Evolutionary conservation across 148 eudicot species (phyloP).

Genomic region (Arctostaphylos glauca): DNA sequence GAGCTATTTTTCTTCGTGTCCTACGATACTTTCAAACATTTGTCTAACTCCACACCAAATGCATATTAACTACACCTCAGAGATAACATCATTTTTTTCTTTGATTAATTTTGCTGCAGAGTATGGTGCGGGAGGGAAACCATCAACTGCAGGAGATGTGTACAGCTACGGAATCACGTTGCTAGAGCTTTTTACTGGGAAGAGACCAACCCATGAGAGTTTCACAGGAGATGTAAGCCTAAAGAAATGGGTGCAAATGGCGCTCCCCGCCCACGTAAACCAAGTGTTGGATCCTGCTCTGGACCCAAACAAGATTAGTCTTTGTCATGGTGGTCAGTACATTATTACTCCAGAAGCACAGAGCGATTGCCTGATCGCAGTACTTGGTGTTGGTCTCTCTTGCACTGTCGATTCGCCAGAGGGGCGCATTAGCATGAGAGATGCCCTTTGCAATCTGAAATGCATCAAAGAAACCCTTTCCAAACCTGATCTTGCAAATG

Average conservation of each 20-base stretch:
- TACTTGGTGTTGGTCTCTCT: slow-evolving; percentile 45
- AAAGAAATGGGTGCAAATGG: slow-evolving; percentile 38
- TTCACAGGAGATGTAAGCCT: slow-evolving; percentile 35
- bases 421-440: slow-evolving; percentile 38
- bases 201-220: slow-evolving; percentile 39
- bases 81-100: background rate
- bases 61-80: background rate
- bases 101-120: slow-evolving; percentile 27
- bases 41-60: background rate
- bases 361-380: slow-evolving; percentile 14
- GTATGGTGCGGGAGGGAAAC: slow-evolving; percentile 47
- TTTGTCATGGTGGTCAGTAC: background rate
- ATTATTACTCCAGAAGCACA: slow-evolving; percentile 3
- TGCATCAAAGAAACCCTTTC: slow-evolving; percentile 19
- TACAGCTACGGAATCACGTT: slow-evolving; percentile 54
- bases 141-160: slow-evolving; percentile 52
- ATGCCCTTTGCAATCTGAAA: slow-evolving; percentile 47
- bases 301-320: background rate
- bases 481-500: background rate
- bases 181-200: slow-evolving; percentile 55
- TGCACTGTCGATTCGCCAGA: slow-evolving; percentile 44
- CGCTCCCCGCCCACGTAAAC: slow-evolving; percentile 22
- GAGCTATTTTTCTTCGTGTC: background rate
- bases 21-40: too few species aligned
- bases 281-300: slow-evolving; percentile 36